Conservation (phyloP, 352 stramenopile genomes). For the Phytopythium litorale region DNA sequence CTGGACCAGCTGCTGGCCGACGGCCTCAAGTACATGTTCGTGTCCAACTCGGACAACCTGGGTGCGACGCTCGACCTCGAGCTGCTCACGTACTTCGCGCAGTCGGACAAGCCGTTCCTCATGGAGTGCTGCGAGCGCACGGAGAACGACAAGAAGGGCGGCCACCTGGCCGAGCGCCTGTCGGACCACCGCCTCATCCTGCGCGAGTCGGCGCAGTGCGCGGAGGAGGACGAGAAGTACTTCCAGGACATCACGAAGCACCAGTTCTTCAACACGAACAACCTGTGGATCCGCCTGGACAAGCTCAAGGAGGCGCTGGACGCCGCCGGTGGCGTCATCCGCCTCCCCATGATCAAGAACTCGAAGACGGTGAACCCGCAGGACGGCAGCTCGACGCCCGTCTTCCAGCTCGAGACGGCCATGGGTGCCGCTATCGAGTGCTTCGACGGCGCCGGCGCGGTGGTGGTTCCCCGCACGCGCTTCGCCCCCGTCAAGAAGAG, state of each 20-base stretch:
- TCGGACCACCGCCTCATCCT: constrained; percentile 95
- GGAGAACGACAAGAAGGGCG: constrained; percentile 99
- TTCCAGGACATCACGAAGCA: constrained; percentile 90
- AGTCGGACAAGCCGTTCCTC: constrained; percentile 87
- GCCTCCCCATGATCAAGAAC: constrained; percentile 88
- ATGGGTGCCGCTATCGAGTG: constrained; percentile 88
- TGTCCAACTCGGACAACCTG: constrained; percentile 89
- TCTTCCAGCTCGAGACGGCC: constrained; percentile 86
- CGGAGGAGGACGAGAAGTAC: constrained; percentile 69
- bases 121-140: constrained; percentile 98
- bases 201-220: constrained; percentile 89
- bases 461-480: constrained; percentile 86
- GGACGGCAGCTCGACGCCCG: constrained; percentile 74
- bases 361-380: constrained; percentile 87
- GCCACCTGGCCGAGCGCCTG: constrained; percentile 91
- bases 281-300: constrained; percentile 87
- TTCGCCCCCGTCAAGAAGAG: constrained; percentile 90
- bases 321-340: constrained; percentile 78
- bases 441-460: constrained; percentile 81
- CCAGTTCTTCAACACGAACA: constrained; percentile 90
- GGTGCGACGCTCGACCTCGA: constrained; percentile 80
- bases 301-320: constrained; percentile 80
- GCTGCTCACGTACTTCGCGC: constrained; percentile 85
- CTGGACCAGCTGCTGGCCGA: constrained; percentile 82
- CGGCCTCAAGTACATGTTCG: constrained; percentile 89